These are phyloP conservation scores for Suhomyces chickasaworum DNA, from an alignment of 1,139 yeast genomes.

Conservation along the genomic window DNA sequence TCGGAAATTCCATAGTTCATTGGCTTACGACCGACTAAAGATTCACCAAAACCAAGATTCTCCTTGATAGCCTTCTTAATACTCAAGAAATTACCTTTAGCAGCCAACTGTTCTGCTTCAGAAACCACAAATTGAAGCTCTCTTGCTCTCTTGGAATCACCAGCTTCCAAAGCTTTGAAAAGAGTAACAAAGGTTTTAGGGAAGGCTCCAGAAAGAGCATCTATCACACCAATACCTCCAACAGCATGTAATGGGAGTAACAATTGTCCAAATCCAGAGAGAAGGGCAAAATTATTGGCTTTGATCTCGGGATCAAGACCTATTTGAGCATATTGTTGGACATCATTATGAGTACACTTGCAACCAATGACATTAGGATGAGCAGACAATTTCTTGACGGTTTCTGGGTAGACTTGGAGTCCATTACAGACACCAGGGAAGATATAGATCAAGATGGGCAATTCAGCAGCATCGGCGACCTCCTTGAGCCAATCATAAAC, in stretches of 20 bases:
- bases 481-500: slow-evolving; percentile 44
- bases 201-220: slow-evolving; percentile 42
- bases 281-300: slow-evolving; percentile 22
- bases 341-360: slow-evolving; percentile 42
- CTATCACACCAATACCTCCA: slow-evolving; percentile 28
- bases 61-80: slow-evolving; percentile 34
- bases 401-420: slow-evolving; percentile 31
- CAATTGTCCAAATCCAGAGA: slow-evolving; percentile 30
- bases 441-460: slow-evolving; percentile 52
- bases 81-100: slow-evolving; percentile 26
- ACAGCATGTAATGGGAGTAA: slow-evolving; percentile 27
- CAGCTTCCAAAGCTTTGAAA: slow-evolving; percentile 21
- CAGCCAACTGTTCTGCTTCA: slow-evolving; percentile 25
- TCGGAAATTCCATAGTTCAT: slow-evolving; percentile 15
- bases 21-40: slow-evolving; percentile 24
- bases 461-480: slow-evolving; percentile 45
- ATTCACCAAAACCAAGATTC: slow-evolving; percentile 42
- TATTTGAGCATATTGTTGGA: slow-evolving; percentile 15
- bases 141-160: slow-evolving; percentile 21
- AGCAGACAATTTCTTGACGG: slow-evolving; percentile 31
- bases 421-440: slow-evolving; percentile 52
- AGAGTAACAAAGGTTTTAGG: slow-evolving; percentile 41
- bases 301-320: slow-evolving; percentile 13
- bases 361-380: slow-evolving; percentile 52
- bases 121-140: slow-evolving; percentile 24